Evolutionary conservation across 257 asterid genomes (phyloP).

Genomic region (Petunia secreta): DNA sequence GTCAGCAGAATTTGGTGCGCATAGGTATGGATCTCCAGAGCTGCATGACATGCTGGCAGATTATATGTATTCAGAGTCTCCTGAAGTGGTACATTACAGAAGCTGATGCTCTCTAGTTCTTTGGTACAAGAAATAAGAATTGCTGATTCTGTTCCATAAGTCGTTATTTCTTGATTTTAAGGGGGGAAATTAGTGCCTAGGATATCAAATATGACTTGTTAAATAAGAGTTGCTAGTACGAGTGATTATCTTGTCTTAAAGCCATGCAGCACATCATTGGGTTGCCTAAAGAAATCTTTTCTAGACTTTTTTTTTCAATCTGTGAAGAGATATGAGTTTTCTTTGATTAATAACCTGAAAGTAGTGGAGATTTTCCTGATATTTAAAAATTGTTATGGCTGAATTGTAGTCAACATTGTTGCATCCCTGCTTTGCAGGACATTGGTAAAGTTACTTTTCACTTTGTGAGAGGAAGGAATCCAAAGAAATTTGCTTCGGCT

Average conservation of each 20-base stretch:
- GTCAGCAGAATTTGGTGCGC: slow-evolving; percentile 87
- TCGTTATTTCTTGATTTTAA: not conserved
- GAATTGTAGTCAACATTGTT: not conserved
- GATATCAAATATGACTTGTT: not conserved
- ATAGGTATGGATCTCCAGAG: slow-evolving; percentile 81
- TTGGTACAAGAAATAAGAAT: slow-evolving; percentile 4
- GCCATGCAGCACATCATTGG: not conserved
- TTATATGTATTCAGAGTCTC: slow-evolving; percentile 82
- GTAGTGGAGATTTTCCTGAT: slow-evolving; percentile 3
- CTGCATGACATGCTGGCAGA: slow-evolving; percentile 95
- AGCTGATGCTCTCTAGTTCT: slow-evolving; percentile 26
- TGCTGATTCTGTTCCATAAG: not conserved
- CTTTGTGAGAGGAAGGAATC: slow-evolving; percentile 84
- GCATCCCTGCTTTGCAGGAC: slow-evolving; percentile 56
- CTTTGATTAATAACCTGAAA: not conserved
- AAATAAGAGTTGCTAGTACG: not conserved
- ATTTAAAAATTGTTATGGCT: not conserved
- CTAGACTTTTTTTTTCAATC: not conserved
- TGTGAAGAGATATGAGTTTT: not conserved
- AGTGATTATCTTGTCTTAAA: not conserved
- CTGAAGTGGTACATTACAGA: slow-evolving; percentile 73
- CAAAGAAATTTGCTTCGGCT: slow-evolving; percentile 82
- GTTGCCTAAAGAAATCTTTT: not conserved
- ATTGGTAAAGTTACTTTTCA: slow-evolving; percentile 87
- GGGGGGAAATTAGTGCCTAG: not conserved